A percentile compares a stretch with the other conserved stretches of the same genome.
These are phyloP conservation scores for Ilyonectria mors-panacis DNA, from an alignment of 2,329 filamentous ascomycete genomes.

Conservation along the genomic window DNA sequence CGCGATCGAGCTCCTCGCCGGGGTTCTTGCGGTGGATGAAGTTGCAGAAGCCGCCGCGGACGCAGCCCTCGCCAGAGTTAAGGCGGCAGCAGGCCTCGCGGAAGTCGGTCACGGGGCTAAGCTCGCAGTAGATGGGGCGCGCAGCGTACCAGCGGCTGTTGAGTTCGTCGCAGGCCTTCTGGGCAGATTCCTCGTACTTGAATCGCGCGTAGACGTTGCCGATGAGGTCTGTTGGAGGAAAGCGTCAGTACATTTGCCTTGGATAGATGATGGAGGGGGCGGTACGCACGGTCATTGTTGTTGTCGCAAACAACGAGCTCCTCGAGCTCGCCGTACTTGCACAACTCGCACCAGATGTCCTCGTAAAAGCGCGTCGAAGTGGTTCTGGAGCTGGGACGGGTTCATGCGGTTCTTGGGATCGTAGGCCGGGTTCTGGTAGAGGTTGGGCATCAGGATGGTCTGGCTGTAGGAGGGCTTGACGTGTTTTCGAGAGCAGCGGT, in stretches of 20 bases:
- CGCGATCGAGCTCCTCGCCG: constrained; percentile 86
- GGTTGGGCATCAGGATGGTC: constrained; percentile 97
- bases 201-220: constrained; percentile 99
- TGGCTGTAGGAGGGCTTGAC: constrained; percentile 99
- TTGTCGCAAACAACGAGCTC: constrained; percentile 99
- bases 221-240: constrained; percentile 78
- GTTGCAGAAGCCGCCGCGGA: constrained; percentile 97
- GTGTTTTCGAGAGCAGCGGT: constrained; percentile 98
- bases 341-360: constrained; percentile 99
- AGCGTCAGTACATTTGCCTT: constrained; percentile 41
- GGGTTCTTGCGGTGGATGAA: constrained; percentile 99
- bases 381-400: constrained; percentile 94
- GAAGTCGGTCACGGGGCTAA: constrained; percentile 97
- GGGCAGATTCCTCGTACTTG: constrained; percentile 98
- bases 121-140: constrained; percentile 96
- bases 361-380: constrained; percentile 99
- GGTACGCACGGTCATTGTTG: constrained; percentile 90
- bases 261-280: neutral
- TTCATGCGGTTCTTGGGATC: constrained; percentile 98
- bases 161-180: constrained; percentile 92
- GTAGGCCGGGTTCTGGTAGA: constrained; percentile 99
- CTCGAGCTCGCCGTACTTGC: constrained; percentile 97
- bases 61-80: constrained; percentile 95
- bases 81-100: constrained; percentile 96
- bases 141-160: constrained; percentile 98